Percentiles rank a stretch among this genome's conserved stretches.
phyloP scores from a whole-genome alignment of 768 basidiomycete species.

The Suillus alpinus region DNA sequence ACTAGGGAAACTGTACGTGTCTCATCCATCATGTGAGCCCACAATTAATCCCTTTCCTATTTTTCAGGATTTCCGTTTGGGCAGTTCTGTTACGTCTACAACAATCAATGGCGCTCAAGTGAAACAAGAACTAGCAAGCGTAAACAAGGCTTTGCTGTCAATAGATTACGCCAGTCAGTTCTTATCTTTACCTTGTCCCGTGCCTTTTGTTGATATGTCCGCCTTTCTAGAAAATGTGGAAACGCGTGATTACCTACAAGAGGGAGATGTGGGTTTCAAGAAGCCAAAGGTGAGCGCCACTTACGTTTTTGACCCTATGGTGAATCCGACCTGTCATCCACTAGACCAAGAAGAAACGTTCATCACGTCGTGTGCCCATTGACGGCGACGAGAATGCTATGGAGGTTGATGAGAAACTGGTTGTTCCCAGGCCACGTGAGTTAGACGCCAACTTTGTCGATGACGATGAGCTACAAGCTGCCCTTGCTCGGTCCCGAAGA shows the following conservation, averaged over 20 bases:
- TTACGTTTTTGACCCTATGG: not conserved
- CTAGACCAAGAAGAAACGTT: conserved; percentile 91
- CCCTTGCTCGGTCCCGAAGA: conserved; percentile 80
- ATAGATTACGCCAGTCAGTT: conserved; percentile 89
- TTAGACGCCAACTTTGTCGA: conserved; percentile 91
- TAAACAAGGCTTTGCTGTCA: conserved; percentile 78
- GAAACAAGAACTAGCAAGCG: conserved; percentile 51
- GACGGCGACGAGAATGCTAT: conserved; percentile 49
- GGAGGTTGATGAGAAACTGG: conserved; percentile 79
- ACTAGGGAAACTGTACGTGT: conserved; percentile 59
- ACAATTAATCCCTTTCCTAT: conserved; percentile 5
- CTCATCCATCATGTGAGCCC: conserved; percentile 4
- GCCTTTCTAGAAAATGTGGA: conserved; percentile 71
- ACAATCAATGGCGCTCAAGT: conserved; percentile 38
- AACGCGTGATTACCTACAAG: conserved; percentile 83
- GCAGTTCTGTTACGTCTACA: conserved; percentile 47
- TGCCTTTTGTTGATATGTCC: not conserved
- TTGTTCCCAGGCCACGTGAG: conserved; percentile 64
- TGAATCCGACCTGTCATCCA: conserved; percentile 1
- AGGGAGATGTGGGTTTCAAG: conserved; percentile 93
- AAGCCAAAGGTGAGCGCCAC: conserved; percentile 70
- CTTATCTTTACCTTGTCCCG: not conserved
- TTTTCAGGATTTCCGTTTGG: conserved; percentile 82
- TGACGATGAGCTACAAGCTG: conserved; percentile 96
- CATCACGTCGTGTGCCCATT: conserved; percentile 55